Conservation (phyloP, 768 basidiomycete species). For the Boletus patriciae region DNA sequence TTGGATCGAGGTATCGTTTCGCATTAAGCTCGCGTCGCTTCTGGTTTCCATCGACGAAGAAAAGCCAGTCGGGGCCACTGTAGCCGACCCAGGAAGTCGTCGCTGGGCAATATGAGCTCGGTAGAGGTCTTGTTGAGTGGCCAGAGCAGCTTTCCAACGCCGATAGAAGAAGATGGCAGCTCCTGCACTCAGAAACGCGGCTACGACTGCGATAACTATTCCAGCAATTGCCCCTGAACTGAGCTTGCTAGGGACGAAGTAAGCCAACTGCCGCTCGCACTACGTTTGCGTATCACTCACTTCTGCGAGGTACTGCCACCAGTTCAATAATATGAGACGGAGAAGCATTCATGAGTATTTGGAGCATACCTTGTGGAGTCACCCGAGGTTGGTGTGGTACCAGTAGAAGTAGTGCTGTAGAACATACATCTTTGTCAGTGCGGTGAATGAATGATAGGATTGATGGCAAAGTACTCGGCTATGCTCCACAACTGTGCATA, state of each 20-base stretch:
- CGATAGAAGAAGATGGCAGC: conserved; percentile 28
- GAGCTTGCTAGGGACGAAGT: conserved; percentile 11
- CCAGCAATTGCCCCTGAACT: conserved; percentile 26
- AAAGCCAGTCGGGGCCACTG: conserved; percentile 9
- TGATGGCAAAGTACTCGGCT: conserved; percentile 15
- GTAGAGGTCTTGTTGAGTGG: conserved; percentile 14
- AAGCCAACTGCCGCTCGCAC: not conserved
- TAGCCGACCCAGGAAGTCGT: not conserved
- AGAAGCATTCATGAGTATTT: too few species aligned
- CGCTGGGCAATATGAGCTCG: conserved; percentile 13
- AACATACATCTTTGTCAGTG: not conserved
- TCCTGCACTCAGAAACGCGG: conserved; percentile 12
- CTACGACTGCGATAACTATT: conserved; percentile 15
- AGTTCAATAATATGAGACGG: too few species aligned
- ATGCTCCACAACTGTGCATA: conserved; percentile 31
- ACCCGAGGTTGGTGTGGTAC: not conserved
- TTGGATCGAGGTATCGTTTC: conserved; percentile 1
- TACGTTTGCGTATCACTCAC: conserved; percentile 9
- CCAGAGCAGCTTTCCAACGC: conserved; percentile 28
- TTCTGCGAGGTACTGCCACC: not conserved
- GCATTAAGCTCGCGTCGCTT: conserved; percentile 8
- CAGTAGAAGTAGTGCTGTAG: conserved; percentile 1
- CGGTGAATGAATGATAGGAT: not conserved
- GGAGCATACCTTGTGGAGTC: conserved; percentile 1
- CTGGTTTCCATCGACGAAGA: conserved; percentile 26